phyloP scores from a whole-genome alignment of 192 early-diverging fungal species.

The Spizellomyces punctatus region DNA sequence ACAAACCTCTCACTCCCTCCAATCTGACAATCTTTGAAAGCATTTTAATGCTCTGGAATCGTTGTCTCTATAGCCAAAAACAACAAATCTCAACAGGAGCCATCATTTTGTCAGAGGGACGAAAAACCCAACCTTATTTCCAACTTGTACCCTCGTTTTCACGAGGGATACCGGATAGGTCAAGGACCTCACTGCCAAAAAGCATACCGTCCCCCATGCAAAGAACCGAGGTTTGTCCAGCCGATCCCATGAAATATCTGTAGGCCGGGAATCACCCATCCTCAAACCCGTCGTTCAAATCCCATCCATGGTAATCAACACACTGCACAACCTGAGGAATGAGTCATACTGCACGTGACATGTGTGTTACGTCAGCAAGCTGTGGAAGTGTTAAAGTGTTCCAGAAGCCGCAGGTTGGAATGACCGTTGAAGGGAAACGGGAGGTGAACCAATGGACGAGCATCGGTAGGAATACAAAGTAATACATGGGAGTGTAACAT shows the following conservation, averaged over 20 bases:
- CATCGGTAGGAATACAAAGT: too few species aligned
- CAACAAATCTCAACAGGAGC: background rate
- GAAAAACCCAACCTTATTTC: constrained; percentile 17
- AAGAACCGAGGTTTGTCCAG: constrained; percentile 25
- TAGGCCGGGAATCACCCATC: too few species aligned
- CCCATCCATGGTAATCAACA: too few species aligned
- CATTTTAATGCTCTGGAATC: constrained; percentile 20
- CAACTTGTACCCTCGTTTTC: constrained; percentile 33
- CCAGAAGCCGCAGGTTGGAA: too few species aligned
- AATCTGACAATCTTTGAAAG: constrained; percentile 15
- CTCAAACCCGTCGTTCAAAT: too few species aligned
- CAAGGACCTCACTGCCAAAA: constrained; percentile 18
- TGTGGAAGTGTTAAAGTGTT: too few species aligned
- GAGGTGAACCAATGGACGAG: too few species aligned
- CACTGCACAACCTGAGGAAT: too few species aligned
- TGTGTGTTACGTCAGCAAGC: too few species aligned
- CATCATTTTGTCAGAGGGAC: background rate
- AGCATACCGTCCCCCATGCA: constrained; percentile 18
- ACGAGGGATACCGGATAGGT: constrained; percentile 31
- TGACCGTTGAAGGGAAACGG: too few species aligned
- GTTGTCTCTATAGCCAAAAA: constrained; percentile 10
- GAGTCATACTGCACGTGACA: too few species aligned
- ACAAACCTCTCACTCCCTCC: constrained; percentile 31
- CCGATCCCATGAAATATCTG: background rate
- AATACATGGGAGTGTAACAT: too few species aligned